Percentiles rank a stretch among this genome's conserved stretches.
Conservation (phyloP, 345 rosid genomes). For the Lenwebbia sp. region DNA sequence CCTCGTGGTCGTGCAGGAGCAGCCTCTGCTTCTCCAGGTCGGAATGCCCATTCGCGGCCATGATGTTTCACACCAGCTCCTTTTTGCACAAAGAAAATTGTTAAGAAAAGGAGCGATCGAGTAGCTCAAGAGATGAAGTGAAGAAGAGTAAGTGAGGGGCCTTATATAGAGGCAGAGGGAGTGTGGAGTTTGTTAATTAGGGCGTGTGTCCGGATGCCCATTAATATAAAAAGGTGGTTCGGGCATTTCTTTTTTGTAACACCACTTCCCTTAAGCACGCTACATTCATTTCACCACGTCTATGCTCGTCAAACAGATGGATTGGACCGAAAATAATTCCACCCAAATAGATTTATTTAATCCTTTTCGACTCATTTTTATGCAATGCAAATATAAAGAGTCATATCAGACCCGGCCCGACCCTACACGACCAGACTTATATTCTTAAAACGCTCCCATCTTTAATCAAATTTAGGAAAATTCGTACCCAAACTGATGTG, state of each 20-base stretch:
- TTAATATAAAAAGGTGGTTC: neutral
- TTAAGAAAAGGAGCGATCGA: neutral
- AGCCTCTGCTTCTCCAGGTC: constrained; percentile 41
- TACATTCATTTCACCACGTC: neutral
- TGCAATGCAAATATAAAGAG: too few relatives aligned
- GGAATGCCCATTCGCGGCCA: neutral
- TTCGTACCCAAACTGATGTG: too few relatives aligned
- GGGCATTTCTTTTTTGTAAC: neutral
- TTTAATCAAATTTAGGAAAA: too few relatives aligned
- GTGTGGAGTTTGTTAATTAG: neutral
- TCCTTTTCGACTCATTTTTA: too few relatives aligned
- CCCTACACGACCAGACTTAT: too few relatives aligned
- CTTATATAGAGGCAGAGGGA: neutral
- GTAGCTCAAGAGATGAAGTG: neutral
- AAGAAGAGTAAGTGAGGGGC: neutral
- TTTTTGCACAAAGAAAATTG: neutral
- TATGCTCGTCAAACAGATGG: too few relatives aligned
- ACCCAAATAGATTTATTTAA: too few relatives aligned
- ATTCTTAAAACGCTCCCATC: too few relatives aligned
- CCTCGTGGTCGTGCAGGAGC: constrained; percentile 61
- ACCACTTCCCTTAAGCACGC: neutral
- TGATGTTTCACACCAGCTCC: neutral
- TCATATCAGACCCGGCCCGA: too few relatives aligned
- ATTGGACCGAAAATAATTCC: too few relatives aligned
- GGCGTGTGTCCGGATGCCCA: neutral